Evolutionary conservation across 2,329 filamentous ascomycete species (phyloP).

Genomic region (Xenoacremonium recifei): DNA sequence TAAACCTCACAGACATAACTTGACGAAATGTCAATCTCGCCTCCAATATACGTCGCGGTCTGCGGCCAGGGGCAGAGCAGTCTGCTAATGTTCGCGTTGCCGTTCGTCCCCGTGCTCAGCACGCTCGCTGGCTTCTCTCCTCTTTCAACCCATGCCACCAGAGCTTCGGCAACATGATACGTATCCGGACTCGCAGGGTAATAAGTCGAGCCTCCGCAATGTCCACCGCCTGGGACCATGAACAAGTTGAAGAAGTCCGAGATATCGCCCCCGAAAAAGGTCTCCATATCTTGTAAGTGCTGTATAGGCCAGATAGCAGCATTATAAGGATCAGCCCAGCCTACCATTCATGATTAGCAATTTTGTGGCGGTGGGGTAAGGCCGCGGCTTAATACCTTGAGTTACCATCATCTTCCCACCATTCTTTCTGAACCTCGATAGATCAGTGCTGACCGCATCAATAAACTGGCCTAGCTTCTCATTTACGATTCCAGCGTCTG

Average conservation of each 20-base stretch:
- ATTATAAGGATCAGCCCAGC: conserved; percentile 6
- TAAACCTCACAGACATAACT: no score
- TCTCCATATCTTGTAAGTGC: conserved; percentile 1
- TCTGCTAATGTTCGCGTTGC: no score
- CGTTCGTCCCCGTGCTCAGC: no score
- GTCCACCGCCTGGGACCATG: conserved; percentile 4
- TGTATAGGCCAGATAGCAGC: conserved; percentile 3
- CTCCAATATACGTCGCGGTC: no score
- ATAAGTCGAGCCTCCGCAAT: conserved; percentile 2
- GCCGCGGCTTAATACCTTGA: not conserved
- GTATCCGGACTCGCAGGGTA: conserved; percentile 1
- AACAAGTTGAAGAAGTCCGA: conserved; percentile 4
- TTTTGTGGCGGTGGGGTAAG: not conserved
- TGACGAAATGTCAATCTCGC: no score
- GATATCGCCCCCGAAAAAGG: conserved; percentile 1
- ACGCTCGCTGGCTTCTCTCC: not conserved
- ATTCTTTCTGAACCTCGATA: not conserved
- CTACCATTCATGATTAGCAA: not conserved
- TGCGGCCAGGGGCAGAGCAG: no score
- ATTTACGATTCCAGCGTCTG: conserved; percentile 2
- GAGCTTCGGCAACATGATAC: not conserved
- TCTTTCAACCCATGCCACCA: not conserved
- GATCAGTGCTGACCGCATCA: not conserved
- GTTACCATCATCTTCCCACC: not conserved
- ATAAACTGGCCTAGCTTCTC: conserved; percentile 2